phyloP scores from a whole-genome alignment of 2,329 filamentous ascomycete species.

The Xylariaceae sp. region DNA sequence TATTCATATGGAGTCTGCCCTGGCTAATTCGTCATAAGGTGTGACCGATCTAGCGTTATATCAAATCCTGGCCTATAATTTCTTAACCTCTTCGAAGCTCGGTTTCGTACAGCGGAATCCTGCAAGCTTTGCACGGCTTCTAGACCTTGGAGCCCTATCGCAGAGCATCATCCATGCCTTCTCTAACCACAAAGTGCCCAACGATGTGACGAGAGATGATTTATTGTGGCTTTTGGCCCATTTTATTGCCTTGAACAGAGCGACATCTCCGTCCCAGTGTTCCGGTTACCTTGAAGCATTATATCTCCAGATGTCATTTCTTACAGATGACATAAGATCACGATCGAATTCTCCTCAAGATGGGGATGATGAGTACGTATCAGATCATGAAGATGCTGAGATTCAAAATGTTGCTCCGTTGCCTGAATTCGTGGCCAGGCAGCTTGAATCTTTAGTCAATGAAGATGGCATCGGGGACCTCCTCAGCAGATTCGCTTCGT shows the following conservation, averaged over 20 bases:
- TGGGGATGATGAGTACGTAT: conserved; percentile 31
- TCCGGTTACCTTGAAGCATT: conserved; percentile 46
- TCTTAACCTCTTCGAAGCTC: conserved; percentile 35
- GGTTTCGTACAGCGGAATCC: conserved; percentile 41
- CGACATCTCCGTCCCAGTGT: conserved; percentile 24
- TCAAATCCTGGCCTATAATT: conserved; percentile 31
- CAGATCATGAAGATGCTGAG: conserved; percentile 42
- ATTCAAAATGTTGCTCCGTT: conserved; percentile 35
- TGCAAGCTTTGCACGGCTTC: conserved; percentile 32
- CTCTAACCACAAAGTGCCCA: conserved; percentile 23
- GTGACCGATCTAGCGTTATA: conserved; percentile 20
- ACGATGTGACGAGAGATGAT: conserved; percentile 35
- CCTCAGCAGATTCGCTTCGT: conserved; percentile 43
- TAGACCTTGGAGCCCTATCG: conserved; percentile 42
- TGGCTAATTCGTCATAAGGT: conserved; percentile 17
- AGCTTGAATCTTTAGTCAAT: conserved; percentile 69
- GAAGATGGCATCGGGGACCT: conserved; percentile 67
- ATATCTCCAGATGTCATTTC: conserved; percentile 50
- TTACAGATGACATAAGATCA: conserved; percentile 49
- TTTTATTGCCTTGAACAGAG: conserved; percentile 55
- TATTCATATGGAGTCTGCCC: not conserved
- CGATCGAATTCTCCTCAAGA: conserved; percentile 32
- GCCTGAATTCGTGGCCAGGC: conserved; percentile 57
- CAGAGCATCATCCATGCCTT: conserved; percentile 40
- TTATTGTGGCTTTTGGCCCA: conserved; percentile 64